Evolutionary conservation across 73 alveolate genomes (phyloP).

Genomic region (Paramecium octaurelia): DNA sequence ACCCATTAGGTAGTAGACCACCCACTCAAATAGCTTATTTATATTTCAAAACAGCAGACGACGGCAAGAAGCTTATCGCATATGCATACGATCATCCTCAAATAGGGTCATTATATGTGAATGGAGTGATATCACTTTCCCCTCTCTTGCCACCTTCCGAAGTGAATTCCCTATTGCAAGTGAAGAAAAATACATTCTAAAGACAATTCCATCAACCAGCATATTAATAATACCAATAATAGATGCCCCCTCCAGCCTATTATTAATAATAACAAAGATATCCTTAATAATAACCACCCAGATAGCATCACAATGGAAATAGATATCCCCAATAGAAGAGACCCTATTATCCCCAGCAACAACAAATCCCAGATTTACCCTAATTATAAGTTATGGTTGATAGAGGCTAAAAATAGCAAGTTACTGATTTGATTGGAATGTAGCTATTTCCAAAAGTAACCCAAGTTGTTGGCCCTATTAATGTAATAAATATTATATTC

Average conservation of each 20-base stretch:
- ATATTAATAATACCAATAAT: not conserved
- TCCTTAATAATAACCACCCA: not conserved
- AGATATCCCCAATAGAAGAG: not conserved
- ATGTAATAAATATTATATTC: not conserved
- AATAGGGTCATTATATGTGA: not conserved
- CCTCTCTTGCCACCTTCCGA: not conserved
- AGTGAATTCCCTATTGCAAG: not conserved
- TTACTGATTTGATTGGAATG: not conserved
- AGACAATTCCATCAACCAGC: not conserved
- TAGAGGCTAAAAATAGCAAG: not conserved
- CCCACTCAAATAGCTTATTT: not conserved
- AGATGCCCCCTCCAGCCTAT: not conserved
- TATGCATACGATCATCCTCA: not conserved
- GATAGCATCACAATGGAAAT: not conserved
- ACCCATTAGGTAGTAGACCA: not conserved
- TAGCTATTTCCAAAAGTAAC: constrained; percentile 10
- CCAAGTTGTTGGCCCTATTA: constrained; percentile 18
- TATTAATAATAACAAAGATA: not conserved
- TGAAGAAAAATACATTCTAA: not conserved
- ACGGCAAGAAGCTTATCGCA: not conserved
- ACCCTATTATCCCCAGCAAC: not conserved
- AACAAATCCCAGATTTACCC: not conserved
- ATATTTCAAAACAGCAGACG: constrained; percentile 16
- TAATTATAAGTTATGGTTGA: constrained; percentile 1
- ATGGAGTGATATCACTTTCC: not conserved